These are phyloP conservation scores for Brassica carinata DNA, from an alignment of 345 rosid genomes.

Conservation along the genomic window DNA sequence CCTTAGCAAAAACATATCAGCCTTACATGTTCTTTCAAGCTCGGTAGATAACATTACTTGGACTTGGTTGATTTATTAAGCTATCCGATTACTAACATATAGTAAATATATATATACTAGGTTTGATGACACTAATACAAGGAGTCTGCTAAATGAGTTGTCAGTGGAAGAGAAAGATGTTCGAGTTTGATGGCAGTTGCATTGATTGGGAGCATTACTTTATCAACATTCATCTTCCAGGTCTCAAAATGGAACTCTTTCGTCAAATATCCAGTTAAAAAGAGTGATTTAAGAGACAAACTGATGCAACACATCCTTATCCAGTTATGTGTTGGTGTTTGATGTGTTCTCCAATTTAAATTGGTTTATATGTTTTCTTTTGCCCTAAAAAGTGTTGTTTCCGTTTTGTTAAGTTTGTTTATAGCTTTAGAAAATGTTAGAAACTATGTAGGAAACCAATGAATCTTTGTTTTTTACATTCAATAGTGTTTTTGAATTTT, in stretches of 20 bases:
- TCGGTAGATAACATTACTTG: slow-evolving; percentile 6
- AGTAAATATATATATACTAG: not conserved
- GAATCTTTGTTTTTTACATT: too few species aligned
- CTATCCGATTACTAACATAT: not conserved
- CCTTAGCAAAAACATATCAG: slow-evolving; percentile 19
- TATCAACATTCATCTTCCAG: slow-evolving; percentile 42
- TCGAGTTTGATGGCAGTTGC: not conserved
- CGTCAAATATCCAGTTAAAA: not conserved
- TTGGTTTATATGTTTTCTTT: too few species aligned
- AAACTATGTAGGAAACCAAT: too few species aligned
- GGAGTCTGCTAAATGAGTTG: not conserved
- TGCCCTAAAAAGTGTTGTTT: too few species aligned
- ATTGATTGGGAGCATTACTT: slow-evolving; percentile 47
- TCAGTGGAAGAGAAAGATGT: not conserved
- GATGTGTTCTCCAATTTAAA: too few species aligned
- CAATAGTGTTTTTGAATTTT: too few species aligned
- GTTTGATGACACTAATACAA: not conserved
- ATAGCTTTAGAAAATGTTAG: too few species aligned
- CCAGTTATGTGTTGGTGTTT: too few species aligned
- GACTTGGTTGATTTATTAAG: not conserved
- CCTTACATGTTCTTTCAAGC: slow-evolving; percentile 21
- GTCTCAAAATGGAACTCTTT: slow-evolving; percentile 5
- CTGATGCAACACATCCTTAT: too few species aligned
- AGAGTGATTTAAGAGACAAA: not conserved
- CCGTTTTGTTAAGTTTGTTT: too few species aligned